Evolutionary conservation across 768 basidiomycete species (phyloP), one percentile per base, ranked within the genome.

Genomic region (Podaxis sp.): DNA sequence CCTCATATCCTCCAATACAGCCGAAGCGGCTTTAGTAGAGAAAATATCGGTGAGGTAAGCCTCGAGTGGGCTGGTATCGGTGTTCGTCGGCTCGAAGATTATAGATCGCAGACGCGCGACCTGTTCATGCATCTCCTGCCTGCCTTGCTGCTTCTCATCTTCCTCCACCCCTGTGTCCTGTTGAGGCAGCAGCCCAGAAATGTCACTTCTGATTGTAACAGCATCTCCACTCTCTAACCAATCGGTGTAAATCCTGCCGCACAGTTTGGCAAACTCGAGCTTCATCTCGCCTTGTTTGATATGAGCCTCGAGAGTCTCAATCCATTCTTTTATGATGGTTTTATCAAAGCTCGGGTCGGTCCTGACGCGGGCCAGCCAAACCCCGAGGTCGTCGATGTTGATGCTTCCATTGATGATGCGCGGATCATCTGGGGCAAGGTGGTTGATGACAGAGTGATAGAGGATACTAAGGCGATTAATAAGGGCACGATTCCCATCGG

Each of bases 171-270:
- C 59, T 24, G 61, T 63, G 2, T 61, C 58, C n/a, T 61, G 51
- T n/a, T 48, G 67, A 19, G 71, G 30, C 12, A 61, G 19, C 38
- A 57, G 19, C 53, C 57, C 33, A 65, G 70, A 53, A 67, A 70
- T 3, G 66, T 67, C 46, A 13, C 59, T 61, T 12, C 52, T 26
- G 26, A 73, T 63, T 4, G 75, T 72, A 19, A 71, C 72, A 0
- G 77, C 78, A 67, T 81, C 79, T 1, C 78, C 79, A 44, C 79
- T 80, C 2, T 74, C 69, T 22, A 79, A 63, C 80, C 80, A 80
- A 61, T 82, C 80, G 49, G 78, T 77, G 63, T 80, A 75, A 12
- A 82, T 72, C 28, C 66, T 76, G 1, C 79, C 79, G 26, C 80
- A 82, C 6, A 80, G 71, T 52, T 71, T 76, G 4, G 79, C 79